Conservation (phyloP, 2,329 filamentous ascomycete genomes). For the Zymoseptoria passerinii region DNA sequence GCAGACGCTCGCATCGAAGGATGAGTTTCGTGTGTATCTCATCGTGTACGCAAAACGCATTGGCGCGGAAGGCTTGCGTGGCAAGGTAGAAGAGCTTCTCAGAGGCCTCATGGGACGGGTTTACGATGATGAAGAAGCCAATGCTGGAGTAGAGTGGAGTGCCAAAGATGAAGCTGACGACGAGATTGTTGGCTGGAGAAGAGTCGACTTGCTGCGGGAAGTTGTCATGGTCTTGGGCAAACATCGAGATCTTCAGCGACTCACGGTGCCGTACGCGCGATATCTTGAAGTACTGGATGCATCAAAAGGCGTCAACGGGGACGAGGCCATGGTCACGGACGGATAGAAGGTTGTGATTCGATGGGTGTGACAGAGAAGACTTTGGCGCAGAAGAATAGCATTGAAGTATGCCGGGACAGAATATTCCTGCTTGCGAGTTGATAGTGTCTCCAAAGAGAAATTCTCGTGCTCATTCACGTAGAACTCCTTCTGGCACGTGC, state of each 20-base stretch:
- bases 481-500: background rate
- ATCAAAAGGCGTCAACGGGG: conserved; percentile 2
- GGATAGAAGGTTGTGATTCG: background rate
- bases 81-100: conserved; percentile 88
- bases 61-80: conserved; percentile 75
- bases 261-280: conserved; percentile 90
- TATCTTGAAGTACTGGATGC: conserved; percentile 55
- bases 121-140: conserved; percentile 50
- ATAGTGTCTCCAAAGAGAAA: background rate
- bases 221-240: conserved; percentile 95
- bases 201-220: conserved; percentile 77
- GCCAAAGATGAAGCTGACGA: conserved; percentile 70
- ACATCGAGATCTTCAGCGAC: conserved; percentile 84
- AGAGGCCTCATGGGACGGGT: conserved; percentile 70
- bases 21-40: conserved; percentile 92
- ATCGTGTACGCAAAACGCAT: conserved; percentile 97
- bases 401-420: background rate
- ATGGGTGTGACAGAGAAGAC: background rate
- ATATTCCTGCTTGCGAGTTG: background rate
- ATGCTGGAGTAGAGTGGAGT: conserved; percentile 55
- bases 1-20: conserved; percentile 70
- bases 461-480: background rate
- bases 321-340: conserved; percentile 4
- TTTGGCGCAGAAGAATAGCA: background rate
- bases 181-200: conserved; percentile 82